Evolutionary conservation across 2,329 filamentous ascomycete species (phyloP).

Genomic region (Pyrenochaeta sp.): DNA sequence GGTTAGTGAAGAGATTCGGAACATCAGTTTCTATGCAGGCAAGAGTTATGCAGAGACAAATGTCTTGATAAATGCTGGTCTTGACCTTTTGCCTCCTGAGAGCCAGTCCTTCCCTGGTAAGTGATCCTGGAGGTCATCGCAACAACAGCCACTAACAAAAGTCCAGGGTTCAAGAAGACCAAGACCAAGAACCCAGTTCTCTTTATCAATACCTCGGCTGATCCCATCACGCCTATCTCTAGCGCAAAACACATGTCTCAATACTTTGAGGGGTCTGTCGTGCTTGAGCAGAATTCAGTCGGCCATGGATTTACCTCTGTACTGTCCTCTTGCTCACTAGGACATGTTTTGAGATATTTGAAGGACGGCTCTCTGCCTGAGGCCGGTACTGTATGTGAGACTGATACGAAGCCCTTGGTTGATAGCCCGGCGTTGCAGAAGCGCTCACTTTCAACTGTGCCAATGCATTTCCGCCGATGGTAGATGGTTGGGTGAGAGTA

Average conservation of each 20-base stretch:
- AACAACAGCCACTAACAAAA: background rate
- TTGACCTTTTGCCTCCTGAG: conserved; percentile 14
- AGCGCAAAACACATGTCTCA: too few species aligned
- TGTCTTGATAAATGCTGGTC: conserved; percentile 2
- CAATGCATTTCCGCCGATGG: background rate
- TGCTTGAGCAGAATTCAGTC: too few species aligned
- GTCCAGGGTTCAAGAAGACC: conserved; percentile 42
- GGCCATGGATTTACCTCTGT: background rate
- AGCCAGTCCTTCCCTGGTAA: conserved; percentile 18
- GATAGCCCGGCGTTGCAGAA: background rate
- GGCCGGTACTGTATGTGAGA: conserved; percentile 13
- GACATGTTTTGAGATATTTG: conserved; percentile 11
- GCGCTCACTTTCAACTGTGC: background rate
- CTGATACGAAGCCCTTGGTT: conserved; percentile 9
- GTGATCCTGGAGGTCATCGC: background rate
- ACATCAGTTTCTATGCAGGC: conserved; percentile 4
- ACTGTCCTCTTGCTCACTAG: conserved; percentile 6
- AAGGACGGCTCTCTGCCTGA: conserved; percentile 8
- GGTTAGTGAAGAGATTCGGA: conserved; percentile 1
- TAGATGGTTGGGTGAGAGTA: background rate
- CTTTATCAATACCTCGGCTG: too few species aligned
- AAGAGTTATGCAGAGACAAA: conserved; percentile 1
- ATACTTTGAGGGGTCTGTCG: too few species aligned
- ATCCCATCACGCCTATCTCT: too few species aligned
- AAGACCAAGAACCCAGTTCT: conserved; percentile 15